phyloP scores from a whole-genome alignment of 2,329 filamentous ascomycete genomes.

The Dactylellina drechsleri region DNA sequence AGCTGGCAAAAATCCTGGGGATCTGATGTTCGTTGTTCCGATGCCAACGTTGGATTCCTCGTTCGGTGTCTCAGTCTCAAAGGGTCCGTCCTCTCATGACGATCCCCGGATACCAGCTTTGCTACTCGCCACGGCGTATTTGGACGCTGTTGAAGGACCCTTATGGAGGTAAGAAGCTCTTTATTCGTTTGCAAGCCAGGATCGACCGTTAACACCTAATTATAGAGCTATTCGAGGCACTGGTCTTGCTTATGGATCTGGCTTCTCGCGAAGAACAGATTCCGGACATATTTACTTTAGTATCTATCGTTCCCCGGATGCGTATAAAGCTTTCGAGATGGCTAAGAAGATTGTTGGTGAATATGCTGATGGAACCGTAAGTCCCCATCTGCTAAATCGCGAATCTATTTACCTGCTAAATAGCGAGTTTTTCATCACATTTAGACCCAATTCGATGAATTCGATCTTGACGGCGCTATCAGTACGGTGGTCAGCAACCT shows the following conservation, averaged over 20 bases:
- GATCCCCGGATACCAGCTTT: slow-evolving; percentile 83
- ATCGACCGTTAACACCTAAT: neutral
- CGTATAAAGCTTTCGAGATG: slow-evolving; percentile 83
- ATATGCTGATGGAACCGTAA: slow-evolving; percentile 73
- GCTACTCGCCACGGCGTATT: slow-evolving; percentile 87
- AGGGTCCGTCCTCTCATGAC: slow-evolving; percentile 77
- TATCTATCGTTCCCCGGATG: slow-evolving; percentile 89
- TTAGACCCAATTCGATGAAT: slow-evolving; percentile 75
- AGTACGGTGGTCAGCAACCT: slow-evolving; percentile 86
- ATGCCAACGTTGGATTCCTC: slow-evolving; percentile 94
- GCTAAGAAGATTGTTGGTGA: slow-evolving; percentile 78
- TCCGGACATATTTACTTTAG: slow-evolving; percentile 83
- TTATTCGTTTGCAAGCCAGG: neutral
- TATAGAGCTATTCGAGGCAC: slow-evolving; percentile 83
- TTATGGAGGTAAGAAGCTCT: slow-evolving; percentile 72
- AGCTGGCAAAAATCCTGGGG: slow-evolving; percentile 78
- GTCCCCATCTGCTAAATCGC: neutral
- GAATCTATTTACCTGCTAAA: neutral
- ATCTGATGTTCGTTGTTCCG: slow-evolving; percentile 80
- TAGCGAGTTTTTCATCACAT: neutral
- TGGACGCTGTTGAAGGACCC: slow-evolving; percentile 92
- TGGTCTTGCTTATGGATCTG: slow-evolving; percentile 88
- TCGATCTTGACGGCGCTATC: slow-evolving; percentile 88
- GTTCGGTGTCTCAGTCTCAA: slow-evolving; percentile 79
- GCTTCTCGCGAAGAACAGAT: slow-evolving; percentile 80